These are phyloP conservation scores for Gaertneriomyces sp. DNA, from an alignment of 192 early-diverging fungal species.

Conservation along the genomic window DNA sequence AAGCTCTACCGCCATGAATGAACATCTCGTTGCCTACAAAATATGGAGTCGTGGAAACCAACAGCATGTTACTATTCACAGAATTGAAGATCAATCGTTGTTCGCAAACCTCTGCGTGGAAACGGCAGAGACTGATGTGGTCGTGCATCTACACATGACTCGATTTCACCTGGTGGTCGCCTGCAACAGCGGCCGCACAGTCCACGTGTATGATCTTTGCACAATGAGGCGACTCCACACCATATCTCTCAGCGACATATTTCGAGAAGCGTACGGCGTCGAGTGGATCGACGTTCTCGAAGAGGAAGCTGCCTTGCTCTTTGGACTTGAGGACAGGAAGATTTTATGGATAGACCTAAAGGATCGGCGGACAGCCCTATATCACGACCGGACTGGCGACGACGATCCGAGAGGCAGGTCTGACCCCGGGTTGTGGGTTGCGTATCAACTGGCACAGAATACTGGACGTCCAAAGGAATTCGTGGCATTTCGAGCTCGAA, in stretches of 20 bases:
- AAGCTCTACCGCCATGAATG: neutral
- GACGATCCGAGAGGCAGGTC: too few species aligned
- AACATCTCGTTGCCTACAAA: conserved; percentile 1
- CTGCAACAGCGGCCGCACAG: neutral
- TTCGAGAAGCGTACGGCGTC: neutral
- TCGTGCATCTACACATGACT: neutral
- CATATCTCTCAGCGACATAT: neutral
- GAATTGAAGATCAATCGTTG: conserved; percentile 1
- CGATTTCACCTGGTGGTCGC: conserved; percentile 3
- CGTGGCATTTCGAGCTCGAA: too few species aligned
- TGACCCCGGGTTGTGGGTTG: too few species aligned
- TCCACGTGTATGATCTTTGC: conserved; percentile 3
- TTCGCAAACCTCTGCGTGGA: conserved; percentile 1
- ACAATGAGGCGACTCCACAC: conserved; percentile 7
- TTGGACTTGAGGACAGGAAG: conserved; percentile 2
- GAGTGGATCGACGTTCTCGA: conserved; percentile 5
- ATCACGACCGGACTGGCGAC: neutral
- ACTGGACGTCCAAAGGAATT: too few species aligned
- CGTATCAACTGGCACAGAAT: too few species aligned
- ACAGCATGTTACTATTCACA: neutral
- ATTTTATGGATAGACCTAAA: neutral
- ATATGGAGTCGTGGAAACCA: neutral
- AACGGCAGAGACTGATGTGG: neutral
- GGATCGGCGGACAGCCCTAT: neutral
- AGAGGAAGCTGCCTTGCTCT: neutral